These are phyloP conservation scores for Cryptomeria japonica DNA, from an alignment of 75 land plant genomes.

Conservation along the genomic window DNA sequence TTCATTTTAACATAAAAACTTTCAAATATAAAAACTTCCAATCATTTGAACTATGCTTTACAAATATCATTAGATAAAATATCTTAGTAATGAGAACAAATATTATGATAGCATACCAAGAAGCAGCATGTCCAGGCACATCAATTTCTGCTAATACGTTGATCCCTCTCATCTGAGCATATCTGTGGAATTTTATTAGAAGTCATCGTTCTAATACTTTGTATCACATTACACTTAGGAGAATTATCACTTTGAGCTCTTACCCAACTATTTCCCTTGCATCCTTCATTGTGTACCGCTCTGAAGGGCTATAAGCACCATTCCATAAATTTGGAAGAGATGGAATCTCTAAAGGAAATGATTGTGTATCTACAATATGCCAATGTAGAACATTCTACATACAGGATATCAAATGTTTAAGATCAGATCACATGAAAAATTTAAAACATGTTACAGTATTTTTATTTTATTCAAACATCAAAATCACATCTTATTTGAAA, in stretches of 20 bases:
- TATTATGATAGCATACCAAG: slow-evolving; percentile 60
- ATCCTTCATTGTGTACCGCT: slow-evolving; percentile 81
- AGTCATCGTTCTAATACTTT: not conserved
- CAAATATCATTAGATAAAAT: not conserved
- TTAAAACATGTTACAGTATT: not conserved
- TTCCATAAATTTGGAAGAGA: slow-evolving; percentile 88
- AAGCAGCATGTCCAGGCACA: slow-evolving; percentile 94
- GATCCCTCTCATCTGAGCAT: slow-evolving; percentile 69
- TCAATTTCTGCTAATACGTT: slow-evolving; percentile 91
- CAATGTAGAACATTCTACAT: slow-evolving; percentile 93
- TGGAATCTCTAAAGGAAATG: slow-evolving; percentile 93
- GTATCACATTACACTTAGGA: not conserved
- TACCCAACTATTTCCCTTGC: slow-evolving; percentile 81
- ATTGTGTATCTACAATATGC: slow-evolving; percentile 91
- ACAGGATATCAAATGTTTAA: slow-evolving; percentile 1
- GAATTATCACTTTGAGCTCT: slow-evolving; percentile 12
- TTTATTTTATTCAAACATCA: not conserved
- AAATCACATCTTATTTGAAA: not conserved
- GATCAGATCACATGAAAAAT: not conserved
- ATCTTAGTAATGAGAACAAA: not conserved
- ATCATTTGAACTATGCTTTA: not conserved
- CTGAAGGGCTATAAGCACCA: slow-evolving; percentile 74
- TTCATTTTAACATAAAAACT: not conserved
- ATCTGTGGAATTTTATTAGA: slow-evolving; percentile 33
- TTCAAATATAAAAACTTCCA: not conserved